Conservation (phyloP, 257 asterid genomes). For the Paraleonurus japonicus region DNA sequence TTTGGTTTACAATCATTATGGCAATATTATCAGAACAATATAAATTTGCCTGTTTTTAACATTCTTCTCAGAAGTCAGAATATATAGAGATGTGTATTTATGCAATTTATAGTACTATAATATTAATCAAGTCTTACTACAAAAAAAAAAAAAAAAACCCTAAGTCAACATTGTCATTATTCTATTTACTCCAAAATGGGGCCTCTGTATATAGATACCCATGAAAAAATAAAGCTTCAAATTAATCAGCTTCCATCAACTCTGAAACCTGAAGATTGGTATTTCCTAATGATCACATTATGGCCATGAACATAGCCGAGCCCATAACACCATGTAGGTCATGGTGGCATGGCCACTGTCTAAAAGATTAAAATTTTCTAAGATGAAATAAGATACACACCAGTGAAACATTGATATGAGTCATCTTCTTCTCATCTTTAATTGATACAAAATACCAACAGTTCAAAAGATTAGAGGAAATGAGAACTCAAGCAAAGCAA, state of each 20-base stretch:
- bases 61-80: background rate
- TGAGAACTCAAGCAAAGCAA: background rate
- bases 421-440: background rate
- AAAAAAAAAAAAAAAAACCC: background rate
- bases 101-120: background rate
- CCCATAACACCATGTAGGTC: background rate
- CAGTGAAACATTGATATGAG: background rate
- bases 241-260: background rate
- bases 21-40: background rate
- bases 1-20: background rate
- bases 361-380: background rate
- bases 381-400: background rate
- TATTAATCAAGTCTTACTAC: background rate
- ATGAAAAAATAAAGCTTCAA: background rate
- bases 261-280: background rate
- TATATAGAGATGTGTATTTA: background rate
- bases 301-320: background rate
- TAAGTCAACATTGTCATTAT: background rate
- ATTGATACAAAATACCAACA: background rate
- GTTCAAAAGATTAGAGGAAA: constrained; percentile 7
- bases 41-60: background rate
- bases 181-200: background rate
- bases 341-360: background rate
- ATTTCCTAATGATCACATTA: constrained; percentile 11
- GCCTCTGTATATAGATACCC: background rate